Base-by-base conservation (phyloP, 306 rosid genomes). In the Betula pendula region DNA sequence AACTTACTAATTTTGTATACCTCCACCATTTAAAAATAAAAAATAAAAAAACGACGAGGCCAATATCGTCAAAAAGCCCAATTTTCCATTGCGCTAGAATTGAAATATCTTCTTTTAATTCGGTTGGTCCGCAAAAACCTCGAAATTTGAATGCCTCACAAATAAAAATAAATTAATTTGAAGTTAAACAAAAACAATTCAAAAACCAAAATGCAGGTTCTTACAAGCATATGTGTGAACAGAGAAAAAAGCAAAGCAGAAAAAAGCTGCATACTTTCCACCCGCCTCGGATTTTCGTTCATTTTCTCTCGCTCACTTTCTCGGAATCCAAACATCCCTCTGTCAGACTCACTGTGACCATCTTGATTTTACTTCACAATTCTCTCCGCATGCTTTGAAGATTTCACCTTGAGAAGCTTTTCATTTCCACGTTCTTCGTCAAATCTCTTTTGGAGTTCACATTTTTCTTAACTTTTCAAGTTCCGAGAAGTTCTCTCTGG, bases 211-310 rank as follows among this genome's bases (percentile, higher is more conserved):
- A 22, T 31, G n/a, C 44, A 29, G 52, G 40, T 24, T 63, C 8
- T 48, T 8, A 9, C 10, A 11, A 0, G 60, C 25, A 20, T 31
- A 31, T 49, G 14, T 70, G 84, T 49, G 78, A 71, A 76, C 69
- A 65, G 75, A 52, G 78, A 62, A 52, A 70, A 78, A 82, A 65
- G 66, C 74, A 70, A 77, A 71, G 56, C 78, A 53, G 24, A 52
- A 48, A 82, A 89, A 90, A 89, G 93, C 82, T 82, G 88, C 74
- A 77, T n/a, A n/a, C 33, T 86, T 88, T 87, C 79, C 84, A 66
- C 80, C 65, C 81, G 84, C 84, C 76, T 76, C 52, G 68, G 62
- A 82, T 84, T 80, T 49, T 70, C 82, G 74, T 76, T 38, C 63
- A 50, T 27, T 82, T 81, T 78, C 81, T 48, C 79, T 69, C 79